Evolutionary conservation across 495 filamentous ascomycete species (phyloP).

Genomic region (Podospora anserina): DNA sequence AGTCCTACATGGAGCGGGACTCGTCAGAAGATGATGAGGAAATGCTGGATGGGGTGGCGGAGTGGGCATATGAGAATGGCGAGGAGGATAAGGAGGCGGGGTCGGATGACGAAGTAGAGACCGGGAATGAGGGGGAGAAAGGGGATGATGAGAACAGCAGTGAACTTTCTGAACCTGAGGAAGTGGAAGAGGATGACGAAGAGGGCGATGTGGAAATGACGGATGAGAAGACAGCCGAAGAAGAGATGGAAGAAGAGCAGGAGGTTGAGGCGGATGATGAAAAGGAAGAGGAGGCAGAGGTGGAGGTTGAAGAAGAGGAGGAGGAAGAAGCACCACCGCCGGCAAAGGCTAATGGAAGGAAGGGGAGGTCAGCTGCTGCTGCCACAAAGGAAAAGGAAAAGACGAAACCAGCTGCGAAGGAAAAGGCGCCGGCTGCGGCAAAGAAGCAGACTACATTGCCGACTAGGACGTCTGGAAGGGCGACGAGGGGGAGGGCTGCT

Average conservation of each 20-base stretch:
- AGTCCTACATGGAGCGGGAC: slow-evolving; percentile 51
- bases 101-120: slow-evolving; percentile 19
- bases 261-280: not conserved
- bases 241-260: slow-evolving; percentile 10
- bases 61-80: slow-evolving; percentile 49
- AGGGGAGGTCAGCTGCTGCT: not conserved
- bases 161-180: slow-evolving; percentile 19
- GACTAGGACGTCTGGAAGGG: slow-evolving; percentile 1
- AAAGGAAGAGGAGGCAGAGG: not conserved
- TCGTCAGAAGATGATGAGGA: slow-evolving; percentile 54
- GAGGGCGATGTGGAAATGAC: slow-evolving; percentile 24
- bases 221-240: slow-evolving; percentile 21
- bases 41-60: slow-evolving; percentile 54
- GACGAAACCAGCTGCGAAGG: not conserved
- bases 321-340: not conserved
- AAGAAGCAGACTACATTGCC: slow-evolving; percentile 5
- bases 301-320: not conserved
- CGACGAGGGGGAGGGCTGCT: slow-evolving; percentile 10
- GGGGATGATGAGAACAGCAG: slow-evolving; percentile 13
- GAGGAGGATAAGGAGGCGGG: slow-evolving; percentile 2
- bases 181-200: slow-evolving; percentile 28
- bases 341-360: not conserved
- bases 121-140: slow-evolving; percentile 5
- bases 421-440: not conserved
- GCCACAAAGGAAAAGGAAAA: not conserved